Conservation (phyloP, 148 eudicot genomes). For the Bassia scoparia region DNA sequence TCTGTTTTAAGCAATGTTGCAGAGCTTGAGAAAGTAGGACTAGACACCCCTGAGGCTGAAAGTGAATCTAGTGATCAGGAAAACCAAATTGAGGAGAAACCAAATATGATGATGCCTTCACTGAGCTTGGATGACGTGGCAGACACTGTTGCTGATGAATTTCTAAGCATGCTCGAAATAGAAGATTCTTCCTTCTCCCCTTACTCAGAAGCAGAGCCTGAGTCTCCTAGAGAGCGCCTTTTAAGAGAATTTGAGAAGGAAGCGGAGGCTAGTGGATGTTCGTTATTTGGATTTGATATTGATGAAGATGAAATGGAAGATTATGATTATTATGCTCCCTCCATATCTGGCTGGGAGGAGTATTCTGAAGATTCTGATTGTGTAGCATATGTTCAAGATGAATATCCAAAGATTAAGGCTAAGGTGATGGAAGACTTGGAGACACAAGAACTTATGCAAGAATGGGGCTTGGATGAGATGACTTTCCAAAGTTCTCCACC, state of each 20-base stretch:
- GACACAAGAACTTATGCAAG: conserved; percentile 67
- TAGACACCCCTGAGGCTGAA: conserved; percentile 47
- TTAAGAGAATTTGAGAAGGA: conserved; percentile 60
- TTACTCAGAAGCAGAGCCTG: conserved; percentile 41
- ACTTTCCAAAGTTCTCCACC: conserved; percentile 55
- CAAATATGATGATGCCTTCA: conserved; percentile 39
- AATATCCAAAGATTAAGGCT: conserved; percentile 48
- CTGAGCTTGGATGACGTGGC: conserved; percentile 51
- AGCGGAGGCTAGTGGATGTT: conserved; percentile 37
- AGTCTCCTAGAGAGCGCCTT: conserved; percentile 64
- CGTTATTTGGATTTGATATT: conserved; percentile 40
- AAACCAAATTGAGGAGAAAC: conserved; percentile 29
- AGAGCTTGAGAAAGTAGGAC: conserved; percentile 47
- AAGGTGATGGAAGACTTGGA: conserved; percentile 63
- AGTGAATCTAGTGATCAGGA: conserved; percentile 37
- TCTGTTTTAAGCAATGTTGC: conserved; percentile 52
- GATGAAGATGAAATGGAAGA: conserved; percentile 38
- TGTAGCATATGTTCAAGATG: conserved; percentile 28
- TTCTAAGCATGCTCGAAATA: conserved; percentile 48
- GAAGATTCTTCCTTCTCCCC: conserved; percentile 36
- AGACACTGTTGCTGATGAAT: conserved; percentile 59
- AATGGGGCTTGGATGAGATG: conserved; percentile 62
- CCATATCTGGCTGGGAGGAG: conserved; percentile 31
- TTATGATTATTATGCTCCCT: conserved; percentile 31
- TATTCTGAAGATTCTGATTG: conserved; percentile 36